Conservation (phyloP, 257 asterid genomes). For the Ocimum tenuiflorum region DNA sequence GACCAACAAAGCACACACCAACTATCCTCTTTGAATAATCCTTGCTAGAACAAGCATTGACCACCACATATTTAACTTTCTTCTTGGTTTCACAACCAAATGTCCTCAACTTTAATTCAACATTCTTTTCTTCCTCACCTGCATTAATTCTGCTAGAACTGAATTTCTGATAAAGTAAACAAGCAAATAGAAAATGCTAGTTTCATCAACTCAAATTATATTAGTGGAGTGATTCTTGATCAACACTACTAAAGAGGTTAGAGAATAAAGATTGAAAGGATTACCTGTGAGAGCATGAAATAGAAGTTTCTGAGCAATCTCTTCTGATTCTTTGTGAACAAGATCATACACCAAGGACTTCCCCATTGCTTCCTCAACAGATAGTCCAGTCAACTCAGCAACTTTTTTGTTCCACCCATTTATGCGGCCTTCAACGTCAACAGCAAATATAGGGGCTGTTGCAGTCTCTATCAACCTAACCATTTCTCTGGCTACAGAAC, state of each 20-base stretch:
- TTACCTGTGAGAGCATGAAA: conserved; percentile 61
- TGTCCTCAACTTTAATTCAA: conserved; percentile 63
- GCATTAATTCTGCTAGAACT: conserved; percentile 20
- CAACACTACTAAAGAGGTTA: neutral
- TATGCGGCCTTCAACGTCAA: conserved; percentile 38
- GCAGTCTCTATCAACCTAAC: conserved; percentile 56
- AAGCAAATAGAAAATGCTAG: neutral
- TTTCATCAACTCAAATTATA: neutral
- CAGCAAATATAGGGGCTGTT: conserved; percentile 53
- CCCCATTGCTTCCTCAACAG: conserved; percentile 60
- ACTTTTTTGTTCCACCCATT: conserved; percentile 54
- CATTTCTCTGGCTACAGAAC: conserved; percentile 54
- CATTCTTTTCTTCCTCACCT: conserved; percentile 77
- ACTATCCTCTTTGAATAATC: conserved; percentile 54
- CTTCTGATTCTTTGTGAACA: conserved; percentile 57
- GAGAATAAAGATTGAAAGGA: neutral
- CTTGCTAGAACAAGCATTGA: conserved; percentile 88
- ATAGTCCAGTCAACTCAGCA: conserved; percentile 60
- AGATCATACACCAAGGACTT: conserved; percentile 63
- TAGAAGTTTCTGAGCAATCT: conserved; percentile 49
- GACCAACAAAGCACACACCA: conserved; percentile 81
- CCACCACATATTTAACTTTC: conserved; percentile 60
- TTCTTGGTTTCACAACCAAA: conserved; percentile 44
- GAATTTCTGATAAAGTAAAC: neutral
- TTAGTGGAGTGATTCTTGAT: neutral